A percentile compares a stretch with the other conserved stretches of the same genome.
Conservation (phyloP, 2,329 filamentous ascomycete species). For the Botryotinia calthae region DNA sequence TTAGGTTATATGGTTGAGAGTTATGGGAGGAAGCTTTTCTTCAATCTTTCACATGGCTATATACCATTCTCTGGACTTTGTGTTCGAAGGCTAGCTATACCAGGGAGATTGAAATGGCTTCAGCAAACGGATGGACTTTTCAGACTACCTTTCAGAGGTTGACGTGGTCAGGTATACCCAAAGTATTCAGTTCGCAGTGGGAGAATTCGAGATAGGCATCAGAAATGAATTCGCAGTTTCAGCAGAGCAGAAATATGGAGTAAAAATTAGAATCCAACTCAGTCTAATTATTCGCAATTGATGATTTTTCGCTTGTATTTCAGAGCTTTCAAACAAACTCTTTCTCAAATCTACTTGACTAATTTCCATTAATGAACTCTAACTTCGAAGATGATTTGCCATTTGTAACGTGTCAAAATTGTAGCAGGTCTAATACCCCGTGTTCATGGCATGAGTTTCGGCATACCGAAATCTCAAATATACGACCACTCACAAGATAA, state of each 20-base stretch:
- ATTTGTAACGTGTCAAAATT: not conserved
- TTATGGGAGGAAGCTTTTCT: not conserved
- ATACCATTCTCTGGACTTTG: not conserved
- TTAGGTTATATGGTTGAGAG: not conserved
- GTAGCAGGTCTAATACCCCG: not conserved
- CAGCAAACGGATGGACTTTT: not conserved
- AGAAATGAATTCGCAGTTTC: not conserved
- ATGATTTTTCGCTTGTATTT: not conserved
- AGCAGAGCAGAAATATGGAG: not conserved
- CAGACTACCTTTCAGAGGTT: not conserved
- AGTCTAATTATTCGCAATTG: not conserved
- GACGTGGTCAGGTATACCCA: not conserved
- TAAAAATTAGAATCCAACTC: not conserved
- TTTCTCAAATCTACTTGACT: not conserved
- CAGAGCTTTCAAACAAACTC: not conserved
- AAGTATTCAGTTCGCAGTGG: not conserved
- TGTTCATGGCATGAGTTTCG: not conserved
- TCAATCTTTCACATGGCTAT: not conserved
- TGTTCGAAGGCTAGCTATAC: not conserved
- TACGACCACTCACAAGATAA: not conserved
- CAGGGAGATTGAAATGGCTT: not conserved
- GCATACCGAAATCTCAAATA: fast-evolving
- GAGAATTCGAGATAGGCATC: not conserved
- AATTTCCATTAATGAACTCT: not conserved
- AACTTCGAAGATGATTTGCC: not conserved